phyloP scores from a whole-genome alignment of 495 filamentous ascomycete genomes.

The Aspergillus sparsus region DNA sequence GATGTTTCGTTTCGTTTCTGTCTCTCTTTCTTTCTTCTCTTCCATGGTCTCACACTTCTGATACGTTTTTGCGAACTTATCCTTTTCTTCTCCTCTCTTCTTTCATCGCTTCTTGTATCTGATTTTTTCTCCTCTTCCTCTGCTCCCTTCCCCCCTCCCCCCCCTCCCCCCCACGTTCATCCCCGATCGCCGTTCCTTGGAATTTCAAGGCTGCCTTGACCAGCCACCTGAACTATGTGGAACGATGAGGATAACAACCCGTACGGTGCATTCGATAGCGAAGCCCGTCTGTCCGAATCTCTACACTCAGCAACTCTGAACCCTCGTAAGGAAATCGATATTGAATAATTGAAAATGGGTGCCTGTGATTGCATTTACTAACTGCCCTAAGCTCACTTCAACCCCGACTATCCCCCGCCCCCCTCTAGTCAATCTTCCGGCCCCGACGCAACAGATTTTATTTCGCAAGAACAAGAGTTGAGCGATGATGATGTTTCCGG shows the following conservation, averaged over 20 bases:
- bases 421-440: conserved; percentile 46
- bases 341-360: not conserved
- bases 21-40: too few species aligned
- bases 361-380: conserved; percentile 16
- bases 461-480: conserved; percentile 56
- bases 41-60: too few species aligned
- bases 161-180: not conserved
- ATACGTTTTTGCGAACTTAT: too few species aligned
- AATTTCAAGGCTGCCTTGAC: conserved; percentile 24
- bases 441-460: conserved; percentile 59
- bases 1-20: too few species aligned
- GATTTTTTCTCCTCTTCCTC: too few species aligned
- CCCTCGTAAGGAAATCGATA: conserved; percentile 40
- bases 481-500: conserved; percentile 63
- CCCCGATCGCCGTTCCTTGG: conserved; percentile 6
- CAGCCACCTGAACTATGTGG: conserved; percentile 46
- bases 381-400: conserved; percentile 41
- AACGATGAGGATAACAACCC: conserved; percentile 96
- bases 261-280: conserved; percentile 86
- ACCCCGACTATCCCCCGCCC: conserved; percentile 50
- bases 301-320: conserved; percentile 63
- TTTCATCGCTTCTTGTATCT: too few species aligned
- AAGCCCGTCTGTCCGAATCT: conserved; percentile 73
- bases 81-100: too few species aligned
- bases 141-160: not conserved